Base-by-base conservation (phyloP, 306 rosid species). In the Aeschynomene evenia region DNA sequence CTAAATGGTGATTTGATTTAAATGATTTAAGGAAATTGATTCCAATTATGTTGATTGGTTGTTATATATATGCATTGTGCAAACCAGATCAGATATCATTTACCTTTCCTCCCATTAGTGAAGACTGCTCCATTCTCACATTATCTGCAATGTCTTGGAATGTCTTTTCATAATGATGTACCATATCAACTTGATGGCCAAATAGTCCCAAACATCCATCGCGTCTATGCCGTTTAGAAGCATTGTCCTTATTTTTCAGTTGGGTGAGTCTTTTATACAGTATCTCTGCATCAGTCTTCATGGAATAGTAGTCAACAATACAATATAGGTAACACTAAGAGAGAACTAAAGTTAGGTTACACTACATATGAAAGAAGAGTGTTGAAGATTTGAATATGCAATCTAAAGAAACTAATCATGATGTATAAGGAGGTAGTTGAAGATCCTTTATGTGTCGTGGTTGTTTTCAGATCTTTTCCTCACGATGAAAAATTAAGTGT, bases 221-320 rank as follows among this genome's bases (percentile, higher is more conserved):
- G 18, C 87, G 80, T 33, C 63, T 49, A 26, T 71, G 80, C 73
- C 86, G 74, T 66, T 80, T 75, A 56, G 76, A 63, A 60, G 87
- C 14, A 31, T 67, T 43, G 48, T 53, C 60, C 46, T 54, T 76
- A 51, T 70, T 20, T 70, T 83, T 80, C 40, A 86, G 64, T 39
- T 69, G 81, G 52, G 83, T 71, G 45, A 88, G 70, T 75, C 67
- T 81, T 81, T 58, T 83, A 81, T 80, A 76, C 61, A 91, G 75
- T 73, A 82, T 88, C 75, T 85, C 85, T 36, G 89, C 84, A 72
- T 88, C 91, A 66, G 67, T 74, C 96, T 91, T 71, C 80, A 46
- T 72, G 77, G 23, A 65, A 33, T 40, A 22, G 15, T 22, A 22
- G 52, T 33, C 20, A 62, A 33, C 71, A 36, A 18, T 62, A 53